These are phyloP conservation scores for Komagataella phaffii DNA, from an alignment of 805 yeast species.

Conservation along the genomic window DNA sequence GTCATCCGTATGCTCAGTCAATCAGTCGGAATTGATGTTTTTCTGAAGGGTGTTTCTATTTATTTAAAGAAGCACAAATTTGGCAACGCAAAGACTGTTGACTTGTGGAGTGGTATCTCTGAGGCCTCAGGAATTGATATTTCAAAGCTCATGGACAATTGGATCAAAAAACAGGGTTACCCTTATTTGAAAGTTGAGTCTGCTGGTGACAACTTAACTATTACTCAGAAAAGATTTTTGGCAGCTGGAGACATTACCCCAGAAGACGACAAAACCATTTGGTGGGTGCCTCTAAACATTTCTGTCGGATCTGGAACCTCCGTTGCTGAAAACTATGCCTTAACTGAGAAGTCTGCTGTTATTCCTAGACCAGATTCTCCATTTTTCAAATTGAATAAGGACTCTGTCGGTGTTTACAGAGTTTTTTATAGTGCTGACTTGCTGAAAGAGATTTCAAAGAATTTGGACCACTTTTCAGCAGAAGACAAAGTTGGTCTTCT, in stretches of 20 bases:
- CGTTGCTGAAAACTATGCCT: slow-evolving; percentile 1
- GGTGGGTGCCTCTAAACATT: slow-evolving; percentile 44
- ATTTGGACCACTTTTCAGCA: slow-evolving; percentile 23
- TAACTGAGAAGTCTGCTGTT: slow-evolving; percentile 8
- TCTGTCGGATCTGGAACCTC: not conserved
- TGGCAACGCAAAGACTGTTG: slow-evolving; percentile 62
- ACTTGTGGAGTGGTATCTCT: slow-evolving; percentile 56
- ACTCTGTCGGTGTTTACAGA: slow-evolving; percentile 38
- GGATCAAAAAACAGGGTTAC: slow-evolving; percentile 67
- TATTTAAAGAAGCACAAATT: slow-evolving; percentile 52
- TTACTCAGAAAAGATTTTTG: slow-evolving; percentile 49
- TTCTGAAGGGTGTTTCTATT: slow-evolving; percentile 58
- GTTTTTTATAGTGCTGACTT: slow-evolving; percentile 34
- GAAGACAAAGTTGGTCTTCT: slow-evolving; percentile 40
- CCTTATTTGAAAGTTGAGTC: slow-evolving; percentile 47
- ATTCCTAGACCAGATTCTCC: slow-evolving; percentile 8
- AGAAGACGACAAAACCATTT: slow-evolving; percentile 40
- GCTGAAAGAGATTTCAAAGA: slow-evolving; percentile 23
- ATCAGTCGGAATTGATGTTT: slow-evolving; percentile 53
- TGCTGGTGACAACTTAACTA: slow-evolving; percentile 20
- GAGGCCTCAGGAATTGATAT: slow-evolving; percentile 54
- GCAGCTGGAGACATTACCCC: slow-evolving; percentile 45
- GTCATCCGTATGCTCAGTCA: slow-evolving; percentile 65
- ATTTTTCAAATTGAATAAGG: slow-evolving; percentile 34
- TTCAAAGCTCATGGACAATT: slow-evolving; percentile 42